phyloP scores from a whole-genome alignment of 2,329 filamentous ascomycete genomes.

The Eurotiales sp. region DNA sequence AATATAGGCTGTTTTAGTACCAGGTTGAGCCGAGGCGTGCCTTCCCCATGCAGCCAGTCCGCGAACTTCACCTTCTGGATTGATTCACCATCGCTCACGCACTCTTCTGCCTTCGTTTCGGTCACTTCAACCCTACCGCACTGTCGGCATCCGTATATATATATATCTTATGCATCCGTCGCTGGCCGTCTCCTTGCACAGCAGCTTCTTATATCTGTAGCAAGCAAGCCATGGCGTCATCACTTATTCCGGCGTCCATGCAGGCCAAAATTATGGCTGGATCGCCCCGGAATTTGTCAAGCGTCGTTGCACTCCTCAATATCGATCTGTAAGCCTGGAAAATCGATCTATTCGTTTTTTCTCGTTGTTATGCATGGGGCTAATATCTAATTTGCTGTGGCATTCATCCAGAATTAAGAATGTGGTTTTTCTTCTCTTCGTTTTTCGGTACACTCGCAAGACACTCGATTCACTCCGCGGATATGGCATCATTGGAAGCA shows the following conservation, averaged over 20 bases:
- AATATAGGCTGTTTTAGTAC: too few species aligned
- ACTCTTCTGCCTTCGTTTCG: constrained; percentile 11
- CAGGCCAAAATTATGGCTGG: constrained; percentile 41
- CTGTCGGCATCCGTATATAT: constrained; percentile 15
- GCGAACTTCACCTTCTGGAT: not conserved
- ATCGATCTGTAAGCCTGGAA: constrained; percentile 39
- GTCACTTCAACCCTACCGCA: constrained; percentile 7
- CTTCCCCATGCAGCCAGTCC: constrained; percentile 6
- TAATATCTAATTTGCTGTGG: constrained; percentile 2
- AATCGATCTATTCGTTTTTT: not conserved
- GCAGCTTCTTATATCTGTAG: constrained; percentile 10
- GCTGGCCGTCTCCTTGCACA: constrained; percentile 1
- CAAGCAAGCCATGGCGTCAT: constrained; percentile 33
- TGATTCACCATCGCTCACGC: not conserved
- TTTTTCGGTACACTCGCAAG: constrained; percentile 77
- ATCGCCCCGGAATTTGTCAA: constrained; percentile 29
- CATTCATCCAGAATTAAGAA: constrained; percentile 65
- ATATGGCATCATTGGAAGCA: constrained; percentile 76
- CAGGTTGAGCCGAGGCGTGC: not conserved
- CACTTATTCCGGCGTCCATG: constrained; percentile 40
- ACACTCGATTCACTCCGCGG: constrained; percentile 81
- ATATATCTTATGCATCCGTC: constrained; percentile 7
- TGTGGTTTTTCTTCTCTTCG: constrained; percentile 81
- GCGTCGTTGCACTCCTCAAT: constrained; percentile 33
- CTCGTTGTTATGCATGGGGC: not conserved